Conservation (phyloP, 2,329 filamentous ascomycete genomes). For the Elsinoe australis region DNA sequence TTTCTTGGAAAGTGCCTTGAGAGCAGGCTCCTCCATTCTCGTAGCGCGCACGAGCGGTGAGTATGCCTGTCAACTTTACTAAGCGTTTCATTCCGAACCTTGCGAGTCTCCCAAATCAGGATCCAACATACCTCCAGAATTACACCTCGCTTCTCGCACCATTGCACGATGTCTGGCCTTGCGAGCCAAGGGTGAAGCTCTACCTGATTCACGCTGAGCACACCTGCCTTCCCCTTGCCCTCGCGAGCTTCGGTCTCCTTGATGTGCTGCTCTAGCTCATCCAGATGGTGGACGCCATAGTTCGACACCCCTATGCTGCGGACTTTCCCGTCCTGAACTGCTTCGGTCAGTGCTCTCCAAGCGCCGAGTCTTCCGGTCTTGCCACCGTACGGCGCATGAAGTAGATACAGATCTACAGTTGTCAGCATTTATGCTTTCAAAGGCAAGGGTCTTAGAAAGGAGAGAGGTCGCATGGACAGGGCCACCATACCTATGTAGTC, state of each 20-base stretch:
- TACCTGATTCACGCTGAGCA: conserved; percentile 77
- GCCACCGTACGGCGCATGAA: conserved; percentile 49
- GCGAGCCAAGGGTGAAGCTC: conserved; percentile 86
- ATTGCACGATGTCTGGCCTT: conserved; percentile 68
- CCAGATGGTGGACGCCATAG: conserved; percentile 49
- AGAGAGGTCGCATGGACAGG: not conserved
- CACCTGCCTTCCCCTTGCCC: conserved; percentile 55
- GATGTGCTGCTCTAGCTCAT: conserved; percentile 48
- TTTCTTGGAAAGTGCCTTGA: conserved; percentile 48
- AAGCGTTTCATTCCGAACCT: not conserved
- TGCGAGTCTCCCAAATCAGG: too few relatives aligned
- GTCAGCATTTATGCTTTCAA: not conserved
- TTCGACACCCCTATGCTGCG: conserved; percentile 48
- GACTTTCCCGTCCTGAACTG: conserved; percentile 45
- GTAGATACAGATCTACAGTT: conserved; percentile 36
- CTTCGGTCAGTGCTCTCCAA: conserved; percentile 49
- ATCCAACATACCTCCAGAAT: conserved; percentile 33
- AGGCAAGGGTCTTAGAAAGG: not conserved
- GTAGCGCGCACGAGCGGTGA: conserved; percentile 39
- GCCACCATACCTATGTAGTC: conserved; percentile 29
- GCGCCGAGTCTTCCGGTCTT: conserved; percentile 43
- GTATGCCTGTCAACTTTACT: conserved; percentile 32
- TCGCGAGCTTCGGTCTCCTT: conserved; percentile 57
- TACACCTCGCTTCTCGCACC: conserved; percentile 54
- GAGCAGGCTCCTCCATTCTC: conserved; percentile 46